phyloP scores from a whole-genome alignment of 2,329 filamentous ascomycete species.

The Venturia aucupariae region DNA sequence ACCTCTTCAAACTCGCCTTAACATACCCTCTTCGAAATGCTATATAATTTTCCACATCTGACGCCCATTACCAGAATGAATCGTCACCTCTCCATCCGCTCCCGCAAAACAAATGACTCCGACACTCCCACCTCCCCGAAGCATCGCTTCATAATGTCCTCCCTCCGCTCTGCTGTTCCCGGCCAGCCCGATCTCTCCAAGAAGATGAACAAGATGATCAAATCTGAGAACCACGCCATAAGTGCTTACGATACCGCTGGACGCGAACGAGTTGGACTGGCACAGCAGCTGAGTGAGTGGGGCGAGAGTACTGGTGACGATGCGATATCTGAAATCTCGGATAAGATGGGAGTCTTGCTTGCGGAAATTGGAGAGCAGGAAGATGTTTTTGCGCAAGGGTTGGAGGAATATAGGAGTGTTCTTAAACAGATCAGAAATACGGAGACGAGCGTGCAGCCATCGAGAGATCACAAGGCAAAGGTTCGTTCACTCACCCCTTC shows the following conservation, averaged over 20 bases:
- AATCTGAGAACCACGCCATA: conserved; percentile 86
- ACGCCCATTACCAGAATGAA: conserved; percentile 44
- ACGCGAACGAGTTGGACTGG: conserved; percentile 75
- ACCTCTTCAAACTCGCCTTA: background rate
- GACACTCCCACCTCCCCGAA: conserved; percentile 31
- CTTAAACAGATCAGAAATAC: conserved; percentile 94
- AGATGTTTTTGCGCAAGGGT: conserved; percentile 71
- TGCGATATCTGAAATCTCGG: conserved; percentile 76
- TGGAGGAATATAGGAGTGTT: conserved; percentile 74
- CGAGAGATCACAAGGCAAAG: conserved; percentile 75
- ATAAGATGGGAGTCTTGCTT: conserved; percentile 89
- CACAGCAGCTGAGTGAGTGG: conserved; percentile 90
- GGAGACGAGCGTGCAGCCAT: conserved; percentile 89
- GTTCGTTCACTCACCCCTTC: conserved; percentile 21
- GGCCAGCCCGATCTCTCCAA: conserved; percentile 82
- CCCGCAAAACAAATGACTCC: conserved; percentile 44
- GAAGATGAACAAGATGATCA: conserved; percentile 85
- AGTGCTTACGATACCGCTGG: conserved; percentile 74
- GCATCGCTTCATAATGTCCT: conserved; percentile 76
- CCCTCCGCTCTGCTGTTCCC: conserved; percentile 61
- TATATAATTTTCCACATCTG: background rate
- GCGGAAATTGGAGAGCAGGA: conserved; percentile 93
- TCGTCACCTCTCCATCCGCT: conserved; percentile 64
- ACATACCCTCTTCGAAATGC: background rate
- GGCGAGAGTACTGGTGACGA: conserved; percentile 87